Conservation (phyloP, 108 stramenopile genomes). For the Skeletonema costatum region DNA sequence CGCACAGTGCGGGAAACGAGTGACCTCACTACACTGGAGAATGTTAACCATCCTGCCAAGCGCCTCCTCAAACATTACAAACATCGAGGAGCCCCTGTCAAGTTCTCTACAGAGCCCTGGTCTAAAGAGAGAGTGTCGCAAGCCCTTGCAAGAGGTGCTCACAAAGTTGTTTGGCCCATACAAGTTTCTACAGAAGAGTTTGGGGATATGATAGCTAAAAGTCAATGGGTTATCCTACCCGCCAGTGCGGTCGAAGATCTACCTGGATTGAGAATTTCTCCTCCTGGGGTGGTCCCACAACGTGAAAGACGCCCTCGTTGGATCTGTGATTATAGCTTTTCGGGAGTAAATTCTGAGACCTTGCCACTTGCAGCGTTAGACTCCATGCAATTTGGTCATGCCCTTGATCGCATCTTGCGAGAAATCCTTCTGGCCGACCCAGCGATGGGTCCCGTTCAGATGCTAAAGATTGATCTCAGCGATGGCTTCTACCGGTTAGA, state of each 20-base stretch:
- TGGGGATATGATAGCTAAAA: background rate
- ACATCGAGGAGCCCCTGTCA: constrained; percentile 24
- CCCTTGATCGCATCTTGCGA: constrained; percentile 18
- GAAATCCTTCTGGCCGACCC: constrained; percentile 16
- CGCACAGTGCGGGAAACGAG: no score
- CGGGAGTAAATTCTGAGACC: constrained; percentile 24
- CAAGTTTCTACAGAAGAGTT: constrained; percentile 10
- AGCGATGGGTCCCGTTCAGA: constrained; percentile 1
- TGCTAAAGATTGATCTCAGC: constrained; percentile 23
- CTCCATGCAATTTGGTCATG: constrained; percentile 47
- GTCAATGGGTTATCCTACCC: constrained; percentile 8
- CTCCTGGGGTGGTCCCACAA: constrained; percentile 15
- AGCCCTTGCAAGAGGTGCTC: no score
- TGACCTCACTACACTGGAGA: no score
- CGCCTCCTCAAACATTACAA: constrained; percentile 21
- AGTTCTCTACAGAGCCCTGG: constrained; percentile 27
- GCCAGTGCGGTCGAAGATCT: background rate
- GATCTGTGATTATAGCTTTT: constrained; percentile 37
- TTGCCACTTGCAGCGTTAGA: constrained; percentile 18
- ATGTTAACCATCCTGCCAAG: constrained; percentile 33
- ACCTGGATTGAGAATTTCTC: background rate
- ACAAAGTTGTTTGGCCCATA: no score
- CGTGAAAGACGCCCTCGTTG: constrained; percentile 17
- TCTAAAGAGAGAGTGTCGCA: background rate
- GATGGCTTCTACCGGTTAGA: constrained; percentile 24